Base-by-base conservation (phyloP, 2,329 filamentous ascomycete species). In the Sphaerulina vaccinii region DNA sequence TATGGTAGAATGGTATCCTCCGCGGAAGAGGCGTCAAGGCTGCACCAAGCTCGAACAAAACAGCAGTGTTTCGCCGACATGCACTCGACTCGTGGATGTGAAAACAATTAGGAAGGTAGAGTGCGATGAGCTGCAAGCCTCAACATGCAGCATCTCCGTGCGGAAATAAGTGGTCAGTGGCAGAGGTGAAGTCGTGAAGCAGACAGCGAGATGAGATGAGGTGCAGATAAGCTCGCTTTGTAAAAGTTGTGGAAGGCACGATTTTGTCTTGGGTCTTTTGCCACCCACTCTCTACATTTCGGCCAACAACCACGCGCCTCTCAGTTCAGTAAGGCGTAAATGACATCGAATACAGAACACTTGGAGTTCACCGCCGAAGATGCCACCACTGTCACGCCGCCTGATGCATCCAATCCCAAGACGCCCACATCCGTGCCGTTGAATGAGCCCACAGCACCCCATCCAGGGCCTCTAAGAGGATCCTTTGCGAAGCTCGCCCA, bases 401-500 rank as follows among this genome's bases (percentile, higher is more conserved):
- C 16, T n/a, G 32, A 35, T 5, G 11, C 32, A n/a, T 5, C 32
- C 5, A n/a, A n/a, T 5, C 32, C 13, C 5, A 35, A 15, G 5
- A 35, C 13, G 5, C 32, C 5, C 32, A 35, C 5, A 15, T 35
- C 32, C 5, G 13, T 35, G 5, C 32, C 32, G 16, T 35, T 35
- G 32, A 35, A 35, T 5, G 13, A 7, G 11, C 32, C 32, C 13
- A 35, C 32, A n/a, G 32, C 5, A 6, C 5, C 32, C 32, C 32
- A 35, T 5, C 16, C 32, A n/a, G 32, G 52, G 0, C 68, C 68
- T 32, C 57, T 49, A 19, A 32, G 27, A 13, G 70, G 68, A 57
- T 71, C 61, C 19, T 57, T 61, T 8, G 68, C 69, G 60, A 71
- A 72, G 1, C 62, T 50, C 5, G 62, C 63, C 63, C 64, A 70